These are phyloP conservation scores for Podosphaera leucotricha DNA, from an alignment of 2,329 filamentous ascomycete species.

Conservation along the genomic window DNA sequence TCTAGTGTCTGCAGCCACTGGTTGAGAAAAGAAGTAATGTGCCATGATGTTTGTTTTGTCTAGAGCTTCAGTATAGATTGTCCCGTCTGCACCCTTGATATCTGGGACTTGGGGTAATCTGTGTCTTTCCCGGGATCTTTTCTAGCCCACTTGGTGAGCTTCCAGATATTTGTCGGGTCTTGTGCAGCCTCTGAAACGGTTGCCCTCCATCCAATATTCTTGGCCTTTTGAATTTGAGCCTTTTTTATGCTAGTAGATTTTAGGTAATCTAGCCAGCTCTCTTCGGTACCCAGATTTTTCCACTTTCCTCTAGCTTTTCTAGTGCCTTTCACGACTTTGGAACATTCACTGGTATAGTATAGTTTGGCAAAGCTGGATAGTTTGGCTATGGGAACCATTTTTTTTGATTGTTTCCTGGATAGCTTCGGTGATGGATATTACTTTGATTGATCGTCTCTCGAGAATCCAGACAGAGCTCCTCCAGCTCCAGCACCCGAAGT, in stretches of 20 bases:
- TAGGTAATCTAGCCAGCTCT: not conserved
- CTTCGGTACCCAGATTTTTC: not conserved
- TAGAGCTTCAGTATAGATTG: not conserved
- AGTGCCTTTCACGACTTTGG: too few species aligned
- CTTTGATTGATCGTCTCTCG: too few species aligned
- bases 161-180: not conserved
- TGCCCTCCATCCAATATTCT: constrained; percentile 1
- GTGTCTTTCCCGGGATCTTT: constrained; percentile 1
- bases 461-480: too few species aligned
- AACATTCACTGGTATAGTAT: too few species aligned
- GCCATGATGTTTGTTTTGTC: not conserved
- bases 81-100: not conserved
- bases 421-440: too few species aligned
- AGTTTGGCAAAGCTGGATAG: too few species aligned
- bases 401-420: too few species aligned
- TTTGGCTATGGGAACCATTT: too few species aligned
- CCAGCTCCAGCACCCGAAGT: too few species aligned
- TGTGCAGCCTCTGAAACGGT: not conserved
- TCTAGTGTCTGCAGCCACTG: not conserved
- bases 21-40: constrained; percentile 1
- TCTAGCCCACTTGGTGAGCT: not conserved
- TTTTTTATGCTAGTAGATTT: not conserved
- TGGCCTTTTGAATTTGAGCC: not conserved
- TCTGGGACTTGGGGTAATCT: constrained; percentile 1
- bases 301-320: too few species aligned